Evolutionary conservation across 2,329 filamentous ascomycete genomes (phyloP), one percentile per base, ranked within the genome.

Genomic region (Trichoderma breve): DNA sequence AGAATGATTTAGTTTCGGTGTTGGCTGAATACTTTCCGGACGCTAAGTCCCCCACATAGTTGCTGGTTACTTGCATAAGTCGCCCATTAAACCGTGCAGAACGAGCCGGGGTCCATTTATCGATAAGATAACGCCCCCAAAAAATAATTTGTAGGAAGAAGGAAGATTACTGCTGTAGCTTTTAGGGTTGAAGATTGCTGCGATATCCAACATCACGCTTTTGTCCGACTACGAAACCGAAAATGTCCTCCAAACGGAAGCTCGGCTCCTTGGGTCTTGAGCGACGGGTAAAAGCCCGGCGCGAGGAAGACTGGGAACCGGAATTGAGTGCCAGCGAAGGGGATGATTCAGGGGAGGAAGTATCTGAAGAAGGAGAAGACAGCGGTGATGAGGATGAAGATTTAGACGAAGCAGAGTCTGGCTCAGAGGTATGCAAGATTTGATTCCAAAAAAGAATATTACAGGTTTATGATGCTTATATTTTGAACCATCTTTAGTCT

Each of bases 251-350:
- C 0, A 82, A 82, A 72, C 82, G 86, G 53, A 86, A 85, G 75
- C 68, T 79, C 3, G 79, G 81, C 1, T 77, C 78, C 1, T 53
- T 77, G 7, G 81, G 79, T 12, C 77, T 85, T 2, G 81, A 84
- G 73, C 80, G 84, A 71, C 81, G 84, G 55, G 85, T 86, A 1
- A 82, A 83, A 43, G 80, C 82, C 1, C 79, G 84, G 62, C 82
- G 78, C 34, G 82, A 86, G 32, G 84, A 86, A 30, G 81, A 84
- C 66, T 83, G 81, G 75, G 81, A 84, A 51, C 73, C 80, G 6
- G 82, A 83, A 28, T 73, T 76, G 28, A 76, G 79, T 30, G 79
- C 74, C 68, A 81, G 79, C 75, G 81, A 79, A 15, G 79, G 80
- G 14, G 75, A 76, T 1, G 75, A 76, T 1, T 79, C 79, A 24